Conservation (phyloP, 106 monocot genomes). For the Agapanthus africanus region DNA sequence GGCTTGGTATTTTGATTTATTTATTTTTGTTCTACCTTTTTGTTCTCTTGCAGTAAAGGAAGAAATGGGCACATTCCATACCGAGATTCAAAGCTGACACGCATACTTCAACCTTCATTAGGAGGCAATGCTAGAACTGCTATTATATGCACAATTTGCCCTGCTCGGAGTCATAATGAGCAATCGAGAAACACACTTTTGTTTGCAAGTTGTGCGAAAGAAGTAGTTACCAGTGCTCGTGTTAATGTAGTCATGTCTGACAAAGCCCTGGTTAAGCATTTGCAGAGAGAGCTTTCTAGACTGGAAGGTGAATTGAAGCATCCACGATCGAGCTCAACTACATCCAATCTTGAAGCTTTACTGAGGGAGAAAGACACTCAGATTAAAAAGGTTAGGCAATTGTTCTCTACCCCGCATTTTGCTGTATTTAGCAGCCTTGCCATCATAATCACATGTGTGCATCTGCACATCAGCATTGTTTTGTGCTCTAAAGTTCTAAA, state of each 20-base stretch:
- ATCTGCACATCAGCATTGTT: not conserved
- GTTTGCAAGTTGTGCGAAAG: constrained; percentile 98
- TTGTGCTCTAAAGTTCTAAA: not conserved
- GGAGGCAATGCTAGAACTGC: constrained; percentile 97
- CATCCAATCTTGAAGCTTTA: constrained; percentile 30
- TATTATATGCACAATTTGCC: constrained; percentile 95
- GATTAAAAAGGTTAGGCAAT: constrained; percentile 56
- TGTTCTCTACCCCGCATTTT: not conserved
- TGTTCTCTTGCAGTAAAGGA: constrained; percentile 60
- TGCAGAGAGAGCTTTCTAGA: constrained; percentile 86
- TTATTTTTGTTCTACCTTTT: not conserved
- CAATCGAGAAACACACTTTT: constrained; percentile 91
- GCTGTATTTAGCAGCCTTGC: not conserved
- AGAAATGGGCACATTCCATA: constrained; percentile 87
- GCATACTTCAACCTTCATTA: constrained; percentile 85
- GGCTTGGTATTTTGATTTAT: no score
- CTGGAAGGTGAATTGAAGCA: constrained; percentile 71
- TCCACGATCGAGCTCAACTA: constrained; percentile 32
- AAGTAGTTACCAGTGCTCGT: constrained; percentile 82
- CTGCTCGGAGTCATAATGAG: constrained; percentile 84
- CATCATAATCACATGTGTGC: not conserved
- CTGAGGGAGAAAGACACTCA: constrained; percentile 70
- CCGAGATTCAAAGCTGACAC: constrained; percentile 91
- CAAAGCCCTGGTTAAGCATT: constrained; percentile 89
- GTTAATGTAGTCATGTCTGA: constrained; percentile 99